phyloP scores from a whole-genome alignment of 1,284 basidiomycete genomes.

The Sporisorium iseilematis-ciliati region DNA sequence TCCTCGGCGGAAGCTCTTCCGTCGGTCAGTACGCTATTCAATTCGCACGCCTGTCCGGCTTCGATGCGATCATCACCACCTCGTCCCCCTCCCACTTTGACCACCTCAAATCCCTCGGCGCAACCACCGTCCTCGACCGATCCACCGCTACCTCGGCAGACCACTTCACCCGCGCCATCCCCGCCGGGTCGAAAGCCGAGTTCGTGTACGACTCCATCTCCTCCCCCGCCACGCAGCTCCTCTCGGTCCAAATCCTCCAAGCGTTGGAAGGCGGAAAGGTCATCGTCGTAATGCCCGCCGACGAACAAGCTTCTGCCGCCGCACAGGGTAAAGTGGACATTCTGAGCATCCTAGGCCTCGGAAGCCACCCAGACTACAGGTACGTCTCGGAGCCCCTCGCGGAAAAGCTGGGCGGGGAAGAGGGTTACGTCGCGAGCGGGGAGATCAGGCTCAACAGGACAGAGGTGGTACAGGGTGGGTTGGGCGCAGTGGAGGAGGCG shows the following conservation, averaged over 20 bases:
- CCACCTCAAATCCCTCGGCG: slow-evolving; percentile 51
- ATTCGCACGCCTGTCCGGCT: slow-evolving; percentile 55
- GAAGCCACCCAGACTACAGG: slow-evolving; percentile 28
- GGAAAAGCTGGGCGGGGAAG: slow-evolving; percentile 44
- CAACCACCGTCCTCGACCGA: slow-evolving; percentile 46
- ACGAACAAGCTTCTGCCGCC: slow-evolving; percentile 18
- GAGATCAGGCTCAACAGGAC: slow-evolving; percentile 44
- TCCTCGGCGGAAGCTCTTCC: slow-evolving; percentile 55
- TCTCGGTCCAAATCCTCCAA: slow-evolving; percentile 53
- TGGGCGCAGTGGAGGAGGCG: slow-evolving; percentile 45
- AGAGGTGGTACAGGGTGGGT: slow-evolving; percentile 47
- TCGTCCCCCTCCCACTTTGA: slow-evolving; percentile 42
- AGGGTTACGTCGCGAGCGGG: slow-evolving; percentile 49
- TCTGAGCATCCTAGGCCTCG: slow-evolving; percentile 28
- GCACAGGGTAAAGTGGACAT: slow-evolving; percentile 7
- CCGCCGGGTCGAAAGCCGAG: slow-evolving; percentile 4
- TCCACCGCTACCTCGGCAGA: slow-evolving; percentile 18
- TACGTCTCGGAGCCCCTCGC: slow-evolving; percentile 43
- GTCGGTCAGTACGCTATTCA: slow-evolving; percentile 64
- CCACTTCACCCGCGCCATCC: slow-evolving; percentile 28
- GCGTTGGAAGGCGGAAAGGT: slow-evolving; percentile 29
- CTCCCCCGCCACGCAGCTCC: slow-evolving; percentile 32
- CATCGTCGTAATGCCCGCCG: slow-evolving; percentile 32
- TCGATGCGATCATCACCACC: slow-evolving; percentile 53
- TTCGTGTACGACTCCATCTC: slow-evolving; percentile 58